Conservation (phyloP, 352 stramenopile species). For the Globisporangium recalcitrans region DNA sequence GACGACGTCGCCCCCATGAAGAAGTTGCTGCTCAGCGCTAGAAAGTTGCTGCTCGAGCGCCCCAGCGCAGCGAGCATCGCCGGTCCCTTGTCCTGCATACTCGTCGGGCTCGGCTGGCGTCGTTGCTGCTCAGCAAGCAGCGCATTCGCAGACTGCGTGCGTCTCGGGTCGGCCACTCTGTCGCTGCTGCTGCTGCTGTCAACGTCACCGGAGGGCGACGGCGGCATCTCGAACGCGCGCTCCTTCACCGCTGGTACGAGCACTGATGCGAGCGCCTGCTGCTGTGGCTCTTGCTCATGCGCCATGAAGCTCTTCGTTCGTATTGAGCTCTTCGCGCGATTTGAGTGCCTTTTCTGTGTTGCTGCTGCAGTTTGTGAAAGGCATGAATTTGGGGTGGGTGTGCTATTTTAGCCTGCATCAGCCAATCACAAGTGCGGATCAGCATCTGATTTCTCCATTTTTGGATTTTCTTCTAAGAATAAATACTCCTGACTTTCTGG, state of each 20-base stretch:
- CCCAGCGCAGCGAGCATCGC: conserved; percentile 27
- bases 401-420: too few species aligned
- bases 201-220: neutral
- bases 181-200: neutral
- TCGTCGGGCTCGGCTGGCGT: neutral
- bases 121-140: conserved; percentile 21
- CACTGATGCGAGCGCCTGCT: neutral
- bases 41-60: conserved; percentile 37
- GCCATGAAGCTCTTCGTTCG: conserved; percentile 3
- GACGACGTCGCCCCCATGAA: conserved; percentile 17
- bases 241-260: neutral
- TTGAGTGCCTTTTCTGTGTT: conserved; percentile 1
- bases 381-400: neutral
- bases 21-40: conserved; percentile 28
- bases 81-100: conserved; percentile 8
- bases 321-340: neutral
- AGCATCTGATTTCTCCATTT: conserved; percentile 1
- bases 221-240: neutral
- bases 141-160: conserved; percentile 50
- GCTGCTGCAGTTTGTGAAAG: neutral
- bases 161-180: conserved; percentile 27
- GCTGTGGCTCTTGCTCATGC: neutral
- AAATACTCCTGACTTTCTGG: too few species aligned
- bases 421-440: too few species aligned
- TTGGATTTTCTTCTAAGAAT: conserved; percentile 10